Base-by-base conservation (phyloP, 768 basidiomycete genomes). In the Termitomyces sp. region DNA sequence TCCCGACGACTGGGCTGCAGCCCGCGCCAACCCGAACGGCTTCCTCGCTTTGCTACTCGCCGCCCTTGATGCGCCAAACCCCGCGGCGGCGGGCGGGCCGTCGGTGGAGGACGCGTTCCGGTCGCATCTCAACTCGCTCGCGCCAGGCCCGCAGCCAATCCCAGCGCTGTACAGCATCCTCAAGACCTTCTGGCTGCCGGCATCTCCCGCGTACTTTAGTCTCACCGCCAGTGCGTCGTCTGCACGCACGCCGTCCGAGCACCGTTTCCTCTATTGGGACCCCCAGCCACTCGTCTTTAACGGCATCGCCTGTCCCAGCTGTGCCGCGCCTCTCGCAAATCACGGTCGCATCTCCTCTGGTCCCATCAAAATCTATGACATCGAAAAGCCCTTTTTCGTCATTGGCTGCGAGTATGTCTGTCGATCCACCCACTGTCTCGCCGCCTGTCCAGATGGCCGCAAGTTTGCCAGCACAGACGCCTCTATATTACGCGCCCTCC, bases 221-320 rank as follows among this genome's bases (percentile, higher is more conserved):
- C 76, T 90, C 39, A 90, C 89, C 10, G 87, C 87, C 26, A 89
- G 88, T 1, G 79, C 87, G 0, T 83, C 84, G 10, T 81, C 79
- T 7, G 76, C 85, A 12, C 84, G 88, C 39, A 87, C 82, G 0
- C 84, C 86, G 2, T 85, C 86, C 6, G 84, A 89, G 54, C 86
- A 91, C 61, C 82, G 81, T 4, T 92, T 92, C 71, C 73, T 92
- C n/a, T 92, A 89, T 63, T 92, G 90, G 90, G 90, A 92, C 59
- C 90, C 90, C 0, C 84, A 86, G 49, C 87, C 90, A 0, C 82
- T 92, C 47, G 83, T 90, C 9, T 89, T 92, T 74, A 89, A 91
- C 59, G 90, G 90, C 4, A 87, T 92, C 44, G 76, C 82, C 1
- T 92, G 90, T 62, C 87, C 89, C 0, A 75, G 65, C 43, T 92